phyloP scores from a whole-genome alignment of 352 stramenopile genomes.

The Stramenopiles sp. region DNA sequence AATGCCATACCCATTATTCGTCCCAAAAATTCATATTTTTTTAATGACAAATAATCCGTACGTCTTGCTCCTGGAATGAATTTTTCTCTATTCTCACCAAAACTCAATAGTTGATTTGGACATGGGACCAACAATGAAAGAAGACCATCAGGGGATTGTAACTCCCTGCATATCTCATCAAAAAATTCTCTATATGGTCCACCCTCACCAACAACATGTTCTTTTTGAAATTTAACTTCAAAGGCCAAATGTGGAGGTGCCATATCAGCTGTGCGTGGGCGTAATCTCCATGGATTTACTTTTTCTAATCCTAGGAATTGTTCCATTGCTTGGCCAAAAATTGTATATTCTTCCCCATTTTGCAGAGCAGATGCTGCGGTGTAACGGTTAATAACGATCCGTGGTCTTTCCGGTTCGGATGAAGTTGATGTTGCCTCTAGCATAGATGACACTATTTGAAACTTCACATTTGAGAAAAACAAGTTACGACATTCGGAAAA shows the following conservation, averaged over 20 bases:
- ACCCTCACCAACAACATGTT: neutral
- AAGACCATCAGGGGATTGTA: neutral
- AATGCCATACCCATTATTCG: neutral
- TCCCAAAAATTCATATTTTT: conserved; percentile 3
- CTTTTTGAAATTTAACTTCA: neutral
- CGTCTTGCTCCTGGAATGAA: neutral
- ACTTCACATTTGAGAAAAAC: no score
- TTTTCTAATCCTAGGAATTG: conserved; percentile 7
- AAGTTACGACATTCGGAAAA: no score
- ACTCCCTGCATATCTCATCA: neutral
- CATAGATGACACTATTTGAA: no score
- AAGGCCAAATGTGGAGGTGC: neutral
- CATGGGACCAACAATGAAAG: no score
- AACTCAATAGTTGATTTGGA: neutral
- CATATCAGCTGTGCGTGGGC: neutral
- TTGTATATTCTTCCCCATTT: neutral
- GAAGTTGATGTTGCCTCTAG: no score
- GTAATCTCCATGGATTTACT: neutral
- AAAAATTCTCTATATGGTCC: neutral
- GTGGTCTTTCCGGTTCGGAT: no score
- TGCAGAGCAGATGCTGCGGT: no score
- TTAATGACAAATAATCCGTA: neutral
- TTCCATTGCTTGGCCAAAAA: neutral
- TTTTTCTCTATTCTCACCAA: neutral
- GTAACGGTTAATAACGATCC: no score